phyloP scores from a whole-genome alignment of 2,329 filamentous ascomycete genomes.

The Hypoxylon sp. region DNA sequence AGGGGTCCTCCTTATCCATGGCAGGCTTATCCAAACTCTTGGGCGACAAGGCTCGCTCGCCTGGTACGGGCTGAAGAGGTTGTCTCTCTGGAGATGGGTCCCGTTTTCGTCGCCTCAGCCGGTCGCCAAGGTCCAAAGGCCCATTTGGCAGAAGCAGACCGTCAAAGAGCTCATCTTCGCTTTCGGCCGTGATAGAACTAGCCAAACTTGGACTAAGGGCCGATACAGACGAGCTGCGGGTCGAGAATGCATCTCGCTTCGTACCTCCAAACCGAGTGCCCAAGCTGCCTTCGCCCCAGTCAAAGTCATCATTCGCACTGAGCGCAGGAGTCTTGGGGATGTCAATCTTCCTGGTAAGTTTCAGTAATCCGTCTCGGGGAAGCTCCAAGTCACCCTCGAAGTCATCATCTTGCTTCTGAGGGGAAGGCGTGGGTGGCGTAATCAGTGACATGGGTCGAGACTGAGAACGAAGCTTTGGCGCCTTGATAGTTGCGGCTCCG shows the following conservation, averaged over 20 bases:
- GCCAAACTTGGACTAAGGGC: slow-evolving; percentile 91
- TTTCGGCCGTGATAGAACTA: slow-evolving; percentile 89
- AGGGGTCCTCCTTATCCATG: slow-evolving; percentile 76
- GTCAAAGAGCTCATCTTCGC: slow-evolving; percentile 90
- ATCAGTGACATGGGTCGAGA: slow-evolving; percentile 52
- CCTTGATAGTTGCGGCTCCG: slow-evolving; percentile 71
- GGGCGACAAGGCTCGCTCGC: slow-evolving; percentile 43
- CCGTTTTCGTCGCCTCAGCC: slow-evolving; percentile 75
- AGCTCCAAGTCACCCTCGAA: slow-evolving; percentile 78
- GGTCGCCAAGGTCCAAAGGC: slow-evolving; percentile 81
- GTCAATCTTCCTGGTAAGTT: slow-evolving; percentile 67
- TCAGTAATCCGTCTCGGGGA: slow-evolving; percentile 70
- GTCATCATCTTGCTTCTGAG: slow-evolving; percentile 67
- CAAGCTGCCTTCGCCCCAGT: slow-evolving; percentile 93
- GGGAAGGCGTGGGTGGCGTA: slow-evolving; percentile 64
- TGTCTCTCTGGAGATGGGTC: slow-evolving; percentile 62
- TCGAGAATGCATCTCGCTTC: slow-evolving; percentile 77
- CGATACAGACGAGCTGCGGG: slow-evolving; percentile 85
- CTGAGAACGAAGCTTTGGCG: slow-evolving; percentile 56
- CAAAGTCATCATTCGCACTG: slow-evolving; percentile 76
- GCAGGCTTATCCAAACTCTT: slow-evolving; percentile 45
- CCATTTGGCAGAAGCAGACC: slow-evolving; percentile 87
- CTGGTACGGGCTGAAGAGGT: slow-evolving; percentile 44
- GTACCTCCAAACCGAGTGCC: slow-evolving; percentile 91
- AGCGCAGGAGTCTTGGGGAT: slow-evolving; percentile 68